Percentiles rank a stretch among this genome's conserved stretches.
Evolutionary conservation across 495 filamentous ascomycete species (phyloP).

Genomic region (Lasiosphaeriaceae sp.): DNA sequence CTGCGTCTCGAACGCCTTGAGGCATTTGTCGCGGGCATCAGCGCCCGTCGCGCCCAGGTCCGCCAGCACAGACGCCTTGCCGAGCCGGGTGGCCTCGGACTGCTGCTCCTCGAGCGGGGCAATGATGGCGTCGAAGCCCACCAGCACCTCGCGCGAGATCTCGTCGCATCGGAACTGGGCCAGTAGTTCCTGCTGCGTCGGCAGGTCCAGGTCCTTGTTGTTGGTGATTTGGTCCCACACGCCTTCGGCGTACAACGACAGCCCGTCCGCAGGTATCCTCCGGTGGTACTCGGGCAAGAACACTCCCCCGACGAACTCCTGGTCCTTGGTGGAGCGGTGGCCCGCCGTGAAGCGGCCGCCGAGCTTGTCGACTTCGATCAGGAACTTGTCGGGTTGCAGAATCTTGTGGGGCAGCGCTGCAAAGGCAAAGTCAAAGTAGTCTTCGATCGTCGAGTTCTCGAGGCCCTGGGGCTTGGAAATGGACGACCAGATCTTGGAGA

Average conservation of each 20-base stretch:
- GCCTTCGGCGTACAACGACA: constrained; percentile 85
- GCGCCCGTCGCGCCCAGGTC: constrained; percentile 76
- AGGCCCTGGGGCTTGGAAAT: constrained; percentile 86
- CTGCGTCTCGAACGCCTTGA: constrained; percentile 82
- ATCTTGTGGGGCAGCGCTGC: constrained; percentile 94
- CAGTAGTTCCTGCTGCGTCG: constrained; percentile 93
- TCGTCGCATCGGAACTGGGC: constrained; percentile 98
- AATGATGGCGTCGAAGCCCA: constrained; percentile 79
- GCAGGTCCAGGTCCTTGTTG: constrained; percentile 96
- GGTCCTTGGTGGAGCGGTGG: constrained; percentile 65
- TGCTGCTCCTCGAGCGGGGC: constrained; percentile 82
- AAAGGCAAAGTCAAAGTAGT: constrained; percentile 98
- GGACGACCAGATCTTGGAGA: constrained; percentile 85
- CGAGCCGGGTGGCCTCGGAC: constrained; percentile 63
- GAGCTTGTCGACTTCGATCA: constrained; percentile 72
- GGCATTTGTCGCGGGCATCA: constrained; percentile 61
- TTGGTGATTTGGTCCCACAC: constrained; percentile 98
- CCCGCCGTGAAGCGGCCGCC: constrained; percentile 78
- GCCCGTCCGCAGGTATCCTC: constrained; percentile 92
- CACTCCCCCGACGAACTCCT: constrained; percentile 69
- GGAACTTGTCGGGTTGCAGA: constrained; percentile 89
- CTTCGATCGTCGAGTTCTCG: constrained; percentile 83
- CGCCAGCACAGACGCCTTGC: constrained; percentile 66
- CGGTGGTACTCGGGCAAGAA: constrained; percentile 94
- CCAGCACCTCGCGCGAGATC: constrained; percentile 80